Evolutionary conservation across 2,329 filamentous ascomycete species (phyloP), one percentile per base, ranked within the genome.

Genomic region (Aspergillus sp.): DNA sequence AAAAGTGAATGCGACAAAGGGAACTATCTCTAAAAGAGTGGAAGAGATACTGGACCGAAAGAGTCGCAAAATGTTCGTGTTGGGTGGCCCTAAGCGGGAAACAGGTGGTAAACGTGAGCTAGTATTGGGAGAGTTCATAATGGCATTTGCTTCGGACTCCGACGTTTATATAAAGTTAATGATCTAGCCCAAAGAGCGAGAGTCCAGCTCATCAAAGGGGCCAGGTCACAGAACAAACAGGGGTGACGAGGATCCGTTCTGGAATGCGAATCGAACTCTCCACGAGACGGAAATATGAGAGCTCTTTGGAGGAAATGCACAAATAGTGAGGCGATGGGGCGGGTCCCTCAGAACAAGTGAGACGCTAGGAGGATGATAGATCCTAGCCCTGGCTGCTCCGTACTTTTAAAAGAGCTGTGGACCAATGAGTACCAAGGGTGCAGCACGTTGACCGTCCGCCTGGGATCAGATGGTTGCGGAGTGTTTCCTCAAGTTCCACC

Each of bases 241-340:
- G 57, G 52, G 57, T 39, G 57, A 53, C 45, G 58, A 52, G 49
- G 58, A 58, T 62, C 56, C 33, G 45, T 65, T 67, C 64, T 67
- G 59, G 65, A 66, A 67, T 60, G 53, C 54, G 56, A 59, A 55
- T 62, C 51, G 56, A 60, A 62, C 33, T 41, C 52, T 57, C 57
- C 63, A 64, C 60, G 64, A 60, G 66, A 62, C 51, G 47, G 49
- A 56, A 62, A 19, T 43, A 47, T 40, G 57, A 51, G 53, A 55
- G 55, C 62, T 68, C 58, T 63, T 64, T 66, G 64, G 66, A 52
- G 59, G 58, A 51, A 44, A 55, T 52, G 17, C 12, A 17, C 55
- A 55, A 57, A 63, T 61, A 66, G 60, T 66, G 64, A 64, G 64
- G 62, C 64, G 56, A 62, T 14, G 48, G 52, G 57, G 59, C 60